Evolutionary conservation across 305 asterid genomes (phyloP).

Genomic region (Rubia tinctorum): DNA sequence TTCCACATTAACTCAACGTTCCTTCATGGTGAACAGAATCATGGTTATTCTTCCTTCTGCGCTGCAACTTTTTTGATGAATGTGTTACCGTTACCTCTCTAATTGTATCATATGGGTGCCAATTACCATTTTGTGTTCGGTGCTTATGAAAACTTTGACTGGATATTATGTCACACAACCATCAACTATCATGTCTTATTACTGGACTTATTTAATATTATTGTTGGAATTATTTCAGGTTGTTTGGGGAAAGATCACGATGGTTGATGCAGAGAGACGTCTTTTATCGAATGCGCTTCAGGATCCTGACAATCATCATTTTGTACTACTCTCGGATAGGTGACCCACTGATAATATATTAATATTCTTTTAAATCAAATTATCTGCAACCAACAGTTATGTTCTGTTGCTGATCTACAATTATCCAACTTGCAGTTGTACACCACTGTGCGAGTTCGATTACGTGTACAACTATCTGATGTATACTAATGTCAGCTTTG

Average conservation of each 20-base stretch:
- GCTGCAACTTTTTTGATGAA: not conserved
- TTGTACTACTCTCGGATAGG: slow-evolving; percentile 98
- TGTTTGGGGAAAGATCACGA: slow-evolving; percentile 93
- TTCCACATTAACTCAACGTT: slow-evolving; percentile 19
- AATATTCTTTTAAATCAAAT: slow-evolving; percentile 5
- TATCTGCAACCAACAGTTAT: slow-evolving; percentile 11
- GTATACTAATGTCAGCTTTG: slow-evolving; percentile 89
- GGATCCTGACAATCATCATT: slow-evolving; percentile 84
- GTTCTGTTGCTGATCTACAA: slow-evolving; percentile 23
- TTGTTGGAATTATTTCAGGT: slow-evolving; percentile 54
- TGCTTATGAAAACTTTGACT: not conserved
- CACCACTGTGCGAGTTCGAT: slow-evolving; percentile 85
- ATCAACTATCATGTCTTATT: not conserved
- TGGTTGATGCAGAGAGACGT: slow-evolving; percentile 98
- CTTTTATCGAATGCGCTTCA: slow-evolving; percentile 84
- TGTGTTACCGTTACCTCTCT: not conserved
- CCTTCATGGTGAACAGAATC: slow-evolving; percentile 48
- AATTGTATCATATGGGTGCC: not conserved
- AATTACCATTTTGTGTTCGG: not conserved
- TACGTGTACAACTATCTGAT: slow-evolving; percentile 91
- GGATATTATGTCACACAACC: not conserved
- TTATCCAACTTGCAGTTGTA: slow-evolving; percentile 67
- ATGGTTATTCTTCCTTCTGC: slow-evolving; percentile 88
- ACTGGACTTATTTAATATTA: not conserved
- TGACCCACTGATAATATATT: slow-evolving; percentile 22